Percentiles rank a stretch among this genome's conserved stretches.
phyloP scores from a whole-genome alignment of 768 basidiomycete genomes.

The Serendipita indica region DNA sequence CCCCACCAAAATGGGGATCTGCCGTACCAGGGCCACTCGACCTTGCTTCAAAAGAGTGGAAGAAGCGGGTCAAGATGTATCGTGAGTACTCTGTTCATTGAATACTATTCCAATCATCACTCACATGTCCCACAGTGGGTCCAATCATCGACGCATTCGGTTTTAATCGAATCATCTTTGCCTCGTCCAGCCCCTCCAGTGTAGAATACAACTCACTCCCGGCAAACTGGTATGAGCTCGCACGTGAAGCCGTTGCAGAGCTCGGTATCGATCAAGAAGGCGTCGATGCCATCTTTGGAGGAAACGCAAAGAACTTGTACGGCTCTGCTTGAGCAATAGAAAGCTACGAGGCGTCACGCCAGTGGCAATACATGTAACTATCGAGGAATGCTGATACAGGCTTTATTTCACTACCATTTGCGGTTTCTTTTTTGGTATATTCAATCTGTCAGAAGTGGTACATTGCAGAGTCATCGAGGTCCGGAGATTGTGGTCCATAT shows the following conservation, averaged over 20 bases:
- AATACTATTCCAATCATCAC: slow-evolving; percentile 17
- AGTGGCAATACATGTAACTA: too few species aligned
- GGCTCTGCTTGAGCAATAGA: slow-evolving; percentile 12
- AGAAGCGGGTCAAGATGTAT: slow-evolving; percentile 69
- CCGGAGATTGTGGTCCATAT: too few species aligned
- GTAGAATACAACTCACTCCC: slow-evolving; percentile 35
- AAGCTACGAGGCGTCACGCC: too few species aligned
- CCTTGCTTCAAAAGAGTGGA: slow-evolving; percentile 33
- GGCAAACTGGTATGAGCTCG: slow-evolving; percentile 68
- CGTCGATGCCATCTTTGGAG: slow-evolving; percentile 56
- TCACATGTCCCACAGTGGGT: slow-evolving; percentile 35
- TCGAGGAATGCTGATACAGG: too few species aligned
- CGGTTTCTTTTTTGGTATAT: too few species aligned
- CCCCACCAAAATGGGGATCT: slow-evolving; percentile 61
- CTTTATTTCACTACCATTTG: too few species aligned
- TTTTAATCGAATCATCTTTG: slow-evolving; percentile 68
- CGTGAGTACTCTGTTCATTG: slow-evolving; percentile 31
- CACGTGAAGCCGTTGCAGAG: slow-evolving; percentile 64
- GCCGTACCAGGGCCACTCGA: slow-evolving; percentile 33
- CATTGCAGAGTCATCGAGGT: too few species aligned
- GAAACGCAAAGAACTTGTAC: slow-evolving; percentile 35
- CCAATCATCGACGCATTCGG: slow-evolving; percentile 79
- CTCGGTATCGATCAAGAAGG: slow-evolving; percentile 63
- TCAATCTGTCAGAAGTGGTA: too few species aligned
- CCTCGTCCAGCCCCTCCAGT: slow-evolving; percentile 51